phyloP scores from a whole-genome alignment of 352 stramenopile species.

The Peronospora belbahrii region DNA sequence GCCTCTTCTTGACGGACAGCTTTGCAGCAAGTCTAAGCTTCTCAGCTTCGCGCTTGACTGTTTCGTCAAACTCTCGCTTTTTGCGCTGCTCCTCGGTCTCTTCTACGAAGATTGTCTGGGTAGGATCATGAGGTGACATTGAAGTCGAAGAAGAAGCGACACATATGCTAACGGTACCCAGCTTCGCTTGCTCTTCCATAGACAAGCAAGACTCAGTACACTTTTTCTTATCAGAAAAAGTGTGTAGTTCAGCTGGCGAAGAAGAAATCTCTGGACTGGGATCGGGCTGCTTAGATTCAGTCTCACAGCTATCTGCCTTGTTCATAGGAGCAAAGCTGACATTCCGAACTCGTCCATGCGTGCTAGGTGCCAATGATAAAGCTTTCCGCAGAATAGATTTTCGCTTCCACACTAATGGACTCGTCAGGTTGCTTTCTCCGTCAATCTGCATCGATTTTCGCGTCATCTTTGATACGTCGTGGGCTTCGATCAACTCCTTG shows the following conservation, averaged over 20 bases:
- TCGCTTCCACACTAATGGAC: slow-evolving; percentile 17
- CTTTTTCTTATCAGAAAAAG: slow-evolving; percentile 1
- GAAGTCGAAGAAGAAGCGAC: background rate
- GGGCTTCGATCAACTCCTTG: slow-evolving; percentile 1
- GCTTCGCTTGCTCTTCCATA: slow-evolving; percentile 4
- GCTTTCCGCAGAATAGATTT: slow-evolving; percentile 31
- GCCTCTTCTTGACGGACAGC: slow-evolving; percentile 61
- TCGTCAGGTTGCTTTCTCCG: slow-evolving; percentile 11
- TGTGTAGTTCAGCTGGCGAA: background rate
- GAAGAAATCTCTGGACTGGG: slow-evolving; percentile 14
- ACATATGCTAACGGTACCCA: slow-evolving; percentile 3
- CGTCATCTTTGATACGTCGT: slow-evolving; percentile 5
- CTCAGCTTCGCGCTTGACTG: slow-evolving; percentile 56
- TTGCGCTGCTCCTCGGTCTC: slow-evolving; percentile 36
- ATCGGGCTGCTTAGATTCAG: slow-evolving; percentile 18
- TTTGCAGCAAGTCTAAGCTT: slow-evolving; percentile 56
- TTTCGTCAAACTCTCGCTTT: slow-evolving; percentile 47
- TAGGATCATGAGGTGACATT: background rate
- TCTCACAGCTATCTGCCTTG: slow-evolving; percentile 22
- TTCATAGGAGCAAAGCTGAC: slow-evolving; percentile 28
- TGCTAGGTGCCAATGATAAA: slow-evolving; percentile 18
- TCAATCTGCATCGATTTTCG: slow-evolving; percentile 21
- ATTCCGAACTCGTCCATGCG: slow-evolving; percentile 5
- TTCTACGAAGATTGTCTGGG: background rate
- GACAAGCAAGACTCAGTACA: slow-evolving; percentile 2